Evolutionary conservation across 306 rosid species (phyloP), one percentile per base, ranked within the genome.

Genomic region (Trifolium dubium): DNA sequence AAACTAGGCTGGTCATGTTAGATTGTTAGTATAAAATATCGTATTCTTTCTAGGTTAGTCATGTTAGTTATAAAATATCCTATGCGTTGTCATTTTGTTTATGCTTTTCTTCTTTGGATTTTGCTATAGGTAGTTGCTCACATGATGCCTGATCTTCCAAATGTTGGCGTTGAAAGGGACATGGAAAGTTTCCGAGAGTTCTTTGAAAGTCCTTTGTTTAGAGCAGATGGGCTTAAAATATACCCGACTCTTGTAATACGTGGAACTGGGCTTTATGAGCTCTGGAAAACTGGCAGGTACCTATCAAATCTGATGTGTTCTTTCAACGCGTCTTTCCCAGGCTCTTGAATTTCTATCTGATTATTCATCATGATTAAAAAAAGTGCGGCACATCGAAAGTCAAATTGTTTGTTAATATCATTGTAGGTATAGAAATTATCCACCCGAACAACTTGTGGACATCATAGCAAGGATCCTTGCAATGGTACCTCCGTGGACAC

Each of bases 81-180:
- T 54, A 28, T 31, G 32, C 53, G 28, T 59, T 72, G 71, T 54
- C 43, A 41, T 63, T 59, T 50, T 70, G 13, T 47, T 55, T 60
- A 64, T 64, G 64, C 61, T 73, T 69, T 34, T 53, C 17, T 35
- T 35, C 10, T 62, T 46, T 23, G 73, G 59, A 50, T 63, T 81
- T 65, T 75, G 72, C 69, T 80, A 32, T 82, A 94, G 99, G 97
- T 94, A 76, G 97, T 94, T 71, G 99, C 96, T 34, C 99, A 94
- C 88, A 94, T 92, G 99, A 94, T 94, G 99, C 99, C 99, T 35
- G 99, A 94, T 83, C 99, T 94, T 85, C 99, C 99, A 39, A 94
- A 94, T 80, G 99, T 94, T 58, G 99, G 99, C 59, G 92, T 94
- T 73, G 99, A 90, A 84, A 92, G 97, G 77, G 99, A 94, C 84